Conservation (phyloP, 108 stramenopile species). For the Pseudonitzschia delicatissima region DNA sequence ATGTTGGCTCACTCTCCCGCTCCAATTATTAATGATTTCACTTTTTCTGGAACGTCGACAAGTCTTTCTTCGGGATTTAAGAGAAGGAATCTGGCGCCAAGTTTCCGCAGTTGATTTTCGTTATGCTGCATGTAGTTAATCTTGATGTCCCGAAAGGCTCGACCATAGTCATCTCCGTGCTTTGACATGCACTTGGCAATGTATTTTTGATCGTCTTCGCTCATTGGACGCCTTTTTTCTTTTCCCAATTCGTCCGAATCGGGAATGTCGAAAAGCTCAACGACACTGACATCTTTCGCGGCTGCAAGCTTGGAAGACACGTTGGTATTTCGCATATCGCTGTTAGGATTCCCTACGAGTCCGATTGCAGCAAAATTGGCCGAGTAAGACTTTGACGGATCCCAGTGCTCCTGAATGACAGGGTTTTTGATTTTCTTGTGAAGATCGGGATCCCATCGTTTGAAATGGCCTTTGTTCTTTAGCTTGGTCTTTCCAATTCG, state of each 20-base stretch:
- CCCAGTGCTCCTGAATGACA: slow-evolving; percentile 56
- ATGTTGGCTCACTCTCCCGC: too few relatives aligned
- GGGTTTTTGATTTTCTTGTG: slow-evolving; percentile 50
- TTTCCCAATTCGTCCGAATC: slow-evolving; percentile 56
- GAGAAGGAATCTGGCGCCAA: slow-evolving; percentile 66
- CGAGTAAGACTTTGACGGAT: slow-evolving; percentile 59
- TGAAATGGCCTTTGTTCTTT: slow-evolving; percentile 47
- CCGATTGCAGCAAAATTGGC: slow-evolving; percentile 67
- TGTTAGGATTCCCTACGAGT: slow-evolving; percentile 51
- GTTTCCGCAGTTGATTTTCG: slow-evolving; percentile 60
- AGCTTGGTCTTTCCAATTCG: slow-evolving; percentile 65
- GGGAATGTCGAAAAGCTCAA: slow-evolving; percentile 83
- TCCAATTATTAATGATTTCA: too few relatives aligned
- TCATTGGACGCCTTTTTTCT: slow-evolving; percentile 47
- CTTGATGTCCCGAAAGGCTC: slow-evolving; percentile 75
- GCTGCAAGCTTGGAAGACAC: not conserved
- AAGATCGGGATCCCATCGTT: slow-evolving; percentile 54
- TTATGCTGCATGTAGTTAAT: slow-evolving; percentile 82
- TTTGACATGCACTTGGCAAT: slow-evolving; percentile 69
- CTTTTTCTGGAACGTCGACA: slow-evolving; percentile 65
- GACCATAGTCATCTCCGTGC: slow-evolving; percentile 65
- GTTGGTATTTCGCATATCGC: slow-evolving; percentile 21
- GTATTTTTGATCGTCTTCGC: slow-evolving; percentile 70
- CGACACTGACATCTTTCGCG: slow-evolving; percentile 32
- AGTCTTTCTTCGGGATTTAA: slow-evolving; percentile 55